phyloP scores from a whole-genome alignment of 2,329 filamentous ascomycete species.

The Zymoseptoria ardabiliae region DNA sequence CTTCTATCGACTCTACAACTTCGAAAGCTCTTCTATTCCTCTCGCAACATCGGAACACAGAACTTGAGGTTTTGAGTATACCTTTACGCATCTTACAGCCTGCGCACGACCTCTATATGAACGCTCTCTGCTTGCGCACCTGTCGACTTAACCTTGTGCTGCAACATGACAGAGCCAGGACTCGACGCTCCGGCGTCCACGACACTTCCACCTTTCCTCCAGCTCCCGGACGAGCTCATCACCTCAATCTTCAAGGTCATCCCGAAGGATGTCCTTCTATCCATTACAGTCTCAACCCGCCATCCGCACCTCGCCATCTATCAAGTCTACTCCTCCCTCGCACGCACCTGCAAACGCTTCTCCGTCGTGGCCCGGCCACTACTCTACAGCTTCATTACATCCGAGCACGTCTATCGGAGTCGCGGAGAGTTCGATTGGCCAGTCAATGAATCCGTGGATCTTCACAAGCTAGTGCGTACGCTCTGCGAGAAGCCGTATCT shows the following conservation, averaged over 20 bases:
- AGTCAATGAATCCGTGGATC: not conserved
- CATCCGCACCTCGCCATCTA: not conserved
- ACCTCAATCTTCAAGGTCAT: not conserved
- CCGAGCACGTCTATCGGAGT: not conserved
- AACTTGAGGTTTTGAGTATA: too few relatives aligned
- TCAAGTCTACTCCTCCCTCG: not conserved
- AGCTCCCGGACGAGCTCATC: not conserved
- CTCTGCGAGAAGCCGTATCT: not conserved
- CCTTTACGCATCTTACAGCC: too few relatives aligned
- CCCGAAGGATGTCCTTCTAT: not conserved
- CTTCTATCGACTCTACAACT: not conserved
- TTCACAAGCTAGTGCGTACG: not conserved
- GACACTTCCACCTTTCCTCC: not conserved
- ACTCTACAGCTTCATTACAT: not conserved
- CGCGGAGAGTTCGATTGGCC: too few relatives aligned
- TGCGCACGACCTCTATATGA: not conserved
- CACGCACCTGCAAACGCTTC: not conserved
- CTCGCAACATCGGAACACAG: too few relatives aligned
- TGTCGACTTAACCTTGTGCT: too few relatives aligned
- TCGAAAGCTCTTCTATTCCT: not conserved
- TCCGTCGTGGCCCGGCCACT: not conserved
- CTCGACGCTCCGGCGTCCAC: too few relatives aligned
- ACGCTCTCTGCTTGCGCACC: not conserved
- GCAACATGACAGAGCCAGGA: too few relatives aligned
- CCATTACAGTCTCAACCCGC: too few relatives aligned